These are phyloP conservation scores for Plantago ovata DNA, from an alignment of 257 asterid species.

Conservation along the genomic window DNA sequence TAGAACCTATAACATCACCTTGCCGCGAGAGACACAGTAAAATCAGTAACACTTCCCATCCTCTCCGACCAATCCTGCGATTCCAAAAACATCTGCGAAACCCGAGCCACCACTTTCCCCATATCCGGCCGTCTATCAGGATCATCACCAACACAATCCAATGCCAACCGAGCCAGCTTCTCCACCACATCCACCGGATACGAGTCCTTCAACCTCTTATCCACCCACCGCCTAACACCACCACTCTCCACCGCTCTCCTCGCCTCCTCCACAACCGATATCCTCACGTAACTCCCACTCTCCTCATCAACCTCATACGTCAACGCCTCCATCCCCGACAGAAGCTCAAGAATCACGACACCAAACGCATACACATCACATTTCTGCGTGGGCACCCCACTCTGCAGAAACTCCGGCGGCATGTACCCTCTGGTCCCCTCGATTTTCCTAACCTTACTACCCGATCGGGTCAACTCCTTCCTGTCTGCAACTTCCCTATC, in stretches of 20 bases:
- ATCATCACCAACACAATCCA: slow-evolving; percentile 70
- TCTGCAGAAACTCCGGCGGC: slow-evolving; percentile 81
- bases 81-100: slow-evolving; percentile 76
- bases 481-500: slow-evolving; percentile 11
- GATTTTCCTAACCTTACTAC: slow-evolving; percentile 46
- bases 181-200: slow-evolving; percentile 81
- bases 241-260: slow-evolving; percentile 54
- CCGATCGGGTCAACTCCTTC: slow-evolving; percentile 28
- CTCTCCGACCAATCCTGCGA: slow-evolving; percentile 73
- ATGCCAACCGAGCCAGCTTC: slow-evolving; percentile 54
- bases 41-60: slow-evolving; percentile 36
- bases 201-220: slow-evolving; percentile 72
- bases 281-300: slow-evolving; percentile 53
- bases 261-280: slow-evolving; percentile 72
- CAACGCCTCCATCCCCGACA: slow-evolving; percentile 85
- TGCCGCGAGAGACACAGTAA: slow-evolving; percentile 44
- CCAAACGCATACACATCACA: slow-evolving; percentile 87
- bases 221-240: slow-evolving; percentile 42
- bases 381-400: slow-evolving; percentile 61
- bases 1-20: slow-evolving; percentile 23
- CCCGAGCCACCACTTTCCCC: slow-evolving; percentile 59
- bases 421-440: slow-evolving; percentile 91
- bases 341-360: slow-evolving; percentile 73
- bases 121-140: slow-evolving; percentile 70
- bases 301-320: slow-evolving; percentile 54